These are phyloP conservation scores for Solanum hybrid DNA, from an alignment of 305 asterid species.

Conservation along the genomic window DNA sequence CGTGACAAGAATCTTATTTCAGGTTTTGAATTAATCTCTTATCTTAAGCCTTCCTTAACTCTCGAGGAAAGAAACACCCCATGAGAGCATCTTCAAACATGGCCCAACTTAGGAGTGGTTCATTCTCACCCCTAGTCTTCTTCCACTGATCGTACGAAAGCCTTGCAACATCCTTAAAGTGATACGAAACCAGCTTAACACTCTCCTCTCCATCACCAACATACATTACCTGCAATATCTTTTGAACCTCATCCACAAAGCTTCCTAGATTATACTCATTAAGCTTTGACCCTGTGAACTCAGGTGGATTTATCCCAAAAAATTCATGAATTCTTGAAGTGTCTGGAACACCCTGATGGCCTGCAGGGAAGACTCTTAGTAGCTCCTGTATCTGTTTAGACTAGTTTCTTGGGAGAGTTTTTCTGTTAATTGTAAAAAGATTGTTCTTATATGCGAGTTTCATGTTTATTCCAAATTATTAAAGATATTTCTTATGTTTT, in stretches of 20 bases:
- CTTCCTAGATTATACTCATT: not conserved
- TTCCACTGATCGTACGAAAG: not conserved
- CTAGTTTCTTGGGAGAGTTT: not conserved
- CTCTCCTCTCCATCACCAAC: not conserved
- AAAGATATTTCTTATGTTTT: not conserved
- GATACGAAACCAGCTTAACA: not conserved
- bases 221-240: not conserved
- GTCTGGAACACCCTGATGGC: not conserved
- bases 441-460: not conserved
- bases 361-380: not conserved
- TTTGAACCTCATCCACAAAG: not conserved
- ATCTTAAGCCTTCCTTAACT: not conserved
- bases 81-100: not conserved
- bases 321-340: not conserved
- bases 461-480: not conserved
- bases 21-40: too few relatives aligned
- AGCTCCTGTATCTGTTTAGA: not conserved
- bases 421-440: not conserved
- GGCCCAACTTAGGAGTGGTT: not conserved
- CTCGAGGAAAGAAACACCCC: not conserved
- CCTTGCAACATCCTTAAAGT: not conserved
- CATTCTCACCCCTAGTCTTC: not conserved
- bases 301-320: not conserved
- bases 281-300: not conserved
- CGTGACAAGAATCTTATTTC: not conserved